Evolutionary conservation across 164 flowering plant species (phyloP), one percentile per base, ranked within the genome.

Genomic region (Cinnamomum chago): DNA sequence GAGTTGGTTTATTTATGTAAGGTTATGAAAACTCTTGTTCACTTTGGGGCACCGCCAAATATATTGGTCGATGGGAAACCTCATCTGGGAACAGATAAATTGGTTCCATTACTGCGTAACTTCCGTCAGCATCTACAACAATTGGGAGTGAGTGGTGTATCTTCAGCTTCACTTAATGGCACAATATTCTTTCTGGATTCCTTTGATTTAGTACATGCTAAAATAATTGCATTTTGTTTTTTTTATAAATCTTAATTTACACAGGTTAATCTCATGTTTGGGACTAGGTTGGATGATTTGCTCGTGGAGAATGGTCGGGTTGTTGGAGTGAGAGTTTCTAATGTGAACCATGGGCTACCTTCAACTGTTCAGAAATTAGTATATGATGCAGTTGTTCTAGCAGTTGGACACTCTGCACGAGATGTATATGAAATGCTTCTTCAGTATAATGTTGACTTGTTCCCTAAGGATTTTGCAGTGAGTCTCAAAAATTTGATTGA

Each of bases 381-480:
- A 72, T 89, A 50, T 85, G 99, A 94, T 89, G 97, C 91, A 33
- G 88, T 90, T 80, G 84, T 94, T 76, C 84, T 96, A 62, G 99
- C 97, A 40, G 97, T 94, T 77, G 99, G 99, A 65, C 99, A 96
- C 83, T 96, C 99, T 79, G 98, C 99, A 67, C 93, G 99, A 73
- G 99, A 94, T 86, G 83, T 87, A 11, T 94, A 94, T 81, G 80
- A 91, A 75, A 94, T 92, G 95, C 98, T 96, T 82, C 88, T 88
- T 72, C 85, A 90, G 69, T 90, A 92, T 78, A 79, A 85, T 77
- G 82, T 90, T 65, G 84, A 82, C 17, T 71, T 96, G 86, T 82
- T 86, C 70, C 94, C 90, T 10, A 96, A 96, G 82, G 97, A 96
- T 83, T 92, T 96, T 94, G 82, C 99, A 76, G 99, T 96, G 75